These are phyloP conservation scores for Calonectria multiphialidica DNA, from an alignment of 2,329 filamentous ascomycete genomes.

Conservation along the genomic window DNA sequence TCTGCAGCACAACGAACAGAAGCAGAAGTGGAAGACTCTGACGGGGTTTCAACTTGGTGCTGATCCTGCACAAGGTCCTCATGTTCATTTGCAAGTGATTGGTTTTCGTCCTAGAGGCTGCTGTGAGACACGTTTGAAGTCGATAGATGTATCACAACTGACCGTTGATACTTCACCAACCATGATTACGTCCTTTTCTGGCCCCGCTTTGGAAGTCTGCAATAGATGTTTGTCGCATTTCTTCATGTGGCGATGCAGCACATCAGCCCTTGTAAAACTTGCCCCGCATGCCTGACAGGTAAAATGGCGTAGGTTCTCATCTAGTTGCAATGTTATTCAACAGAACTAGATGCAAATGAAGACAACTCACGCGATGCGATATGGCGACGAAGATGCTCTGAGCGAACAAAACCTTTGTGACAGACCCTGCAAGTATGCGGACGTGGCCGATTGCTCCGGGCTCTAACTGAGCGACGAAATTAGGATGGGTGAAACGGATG, in stretches of 20 bases:
- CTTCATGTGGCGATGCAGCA: neutral
- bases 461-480: neutral
- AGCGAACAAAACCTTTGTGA: neutral
- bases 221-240: neutral
- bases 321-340: neutral
- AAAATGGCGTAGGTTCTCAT: neutral
- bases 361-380: neutral
- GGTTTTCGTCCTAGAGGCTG: neutral
- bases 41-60: neutral
- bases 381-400: neutral
- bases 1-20: neutral
- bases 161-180: neutral
- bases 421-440: neutral
- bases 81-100: neutral
- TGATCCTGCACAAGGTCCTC: neutral
- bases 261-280: neutral
- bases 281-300: neutral
- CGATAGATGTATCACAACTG: neutral
- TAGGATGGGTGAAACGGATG: neutral
- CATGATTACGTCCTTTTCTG: neutral
- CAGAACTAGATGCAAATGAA: neutral
- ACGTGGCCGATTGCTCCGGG: neutral
- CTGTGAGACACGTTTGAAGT: neutral
- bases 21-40: neutral
- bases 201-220: neutral